These are phyloP conservation scores for Verticillium isaacii DNA, from an alignment of 2,329 filamentous ascomycete genomes.

Conservation along the genomic window DNA sequence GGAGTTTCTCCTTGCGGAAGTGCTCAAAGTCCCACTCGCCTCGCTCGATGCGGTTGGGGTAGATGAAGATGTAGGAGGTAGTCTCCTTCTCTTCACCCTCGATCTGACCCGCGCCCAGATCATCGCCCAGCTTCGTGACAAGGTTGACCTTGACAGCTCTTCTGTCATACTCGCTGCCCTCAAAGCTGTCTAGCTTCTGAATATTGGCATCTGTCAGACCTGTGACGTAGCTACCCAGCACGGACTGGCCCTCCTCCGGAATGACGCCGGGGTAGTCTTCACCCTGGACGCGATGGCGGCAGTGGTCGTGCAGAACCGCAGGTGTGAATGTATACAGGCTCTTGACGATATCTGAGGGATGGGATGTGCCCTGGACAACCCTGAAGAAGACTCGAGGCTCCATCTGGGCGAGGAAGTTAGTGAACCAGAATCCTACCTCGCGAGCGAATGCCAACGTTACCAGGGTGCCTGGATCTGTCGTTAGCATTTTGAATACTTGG, in stretches of 20 bases:
- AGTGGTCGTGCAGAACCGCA: slow-evolving; percentile 70
- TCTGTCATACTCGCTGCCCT: slow-evolving; percentile 69
- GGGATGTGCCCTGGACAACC: slow-evolving; percentile 64
- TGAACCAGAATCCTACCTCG: background rate
- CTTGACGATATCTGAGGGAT: slow-evolving; percentile 41
- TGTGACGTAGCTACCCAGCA: slow-evolving; percentile 71
- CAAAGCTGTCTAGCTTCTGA: slow-evolving; percentile 72
- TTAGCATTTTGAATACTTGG: background rate
- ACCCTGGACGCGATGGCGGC: slow-evolving; percentile 61
- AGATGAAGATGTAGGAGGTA: slow-evolving; percentile 61
- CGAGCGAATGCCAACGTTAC: slow-evolving; percentile 14
- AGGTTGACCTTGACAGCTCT: slow-evolving; percentile 49
- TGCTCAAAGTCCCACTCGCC: slow-evolving; percentile 84
- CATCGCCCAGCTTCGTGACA: slow-evolving; percentile 26
- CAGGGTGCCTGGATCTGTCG: slow-evolving; percentile 24
- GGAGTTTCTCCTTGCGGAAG: slow-evolving; percentile 71
- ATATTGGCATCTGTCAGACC: slow-evolving; percentile 78
- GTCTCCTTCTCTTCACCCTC: slow-evolving; percentile 46
- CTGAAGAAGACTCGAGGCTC: slow-evolving; percentile 80
- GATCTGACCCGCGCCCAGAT: slow-evolving; percentile 32
- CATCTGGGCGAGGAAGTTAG: slow-evolving; percentile 48
- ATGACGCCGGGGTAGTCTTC: slow-evolving; percentile 82
- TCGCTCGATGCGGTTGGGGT: slow-evolving; percentile 53
- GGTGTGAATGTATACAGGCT: slow-evolving; percentile 62
- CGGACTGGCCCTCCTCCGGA: slow-evolving; percentile 47